These are phyloP conservation scores for Cystofilobasidium ferigula DNA, from an alignment of 768 basidiomycete genomes.

Conservation along the genomic window DNA sequence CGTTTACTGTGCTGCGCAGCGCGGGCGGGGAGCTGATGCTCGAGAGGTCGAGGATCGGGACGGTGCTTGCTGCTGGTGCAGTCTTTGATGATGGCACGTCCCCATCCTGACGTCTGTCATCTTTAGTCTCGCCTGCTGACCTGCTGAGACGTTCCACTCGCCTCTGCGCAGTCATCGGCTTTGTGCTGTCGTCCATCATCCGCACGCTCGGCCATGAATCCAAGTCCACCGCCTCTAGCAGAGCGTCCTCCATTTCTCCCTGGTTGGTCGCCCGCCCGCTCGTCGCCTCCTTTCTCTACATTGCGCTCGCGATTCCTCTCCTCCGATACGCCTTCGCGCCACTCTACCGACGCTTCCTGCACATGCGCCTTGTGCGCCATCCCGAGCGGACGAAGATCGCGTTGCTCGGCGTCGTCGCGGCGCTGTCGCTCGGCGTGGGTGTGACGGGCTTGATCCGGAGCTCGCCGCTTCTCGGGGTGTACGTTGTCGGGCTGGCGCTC, in stretches of 20 bases:
- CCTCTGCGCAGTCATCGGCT: conserved; percentile 13
- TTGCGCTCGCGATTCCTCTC: conserved; percentile 39
- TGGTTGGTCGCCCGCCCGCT: conserved; percentile 48
- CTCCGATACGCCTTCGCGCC: conserved; percentile 35
- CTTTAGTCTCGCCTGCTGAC: neutral
- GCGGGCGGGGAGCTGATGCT: conserved; percentile 37
- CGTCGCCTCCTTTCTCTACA: conserved; percentile 49
- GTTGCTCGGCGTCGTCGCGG: conserved; percentile 40
- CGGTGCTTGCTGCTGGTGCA: conserved; percentile 41
- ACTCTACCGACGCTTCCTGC: conserved; percentile 27
- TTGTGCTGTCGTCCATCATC: conserved; percentile 17
- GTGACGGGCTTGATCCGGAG: conserved; percentile 45
- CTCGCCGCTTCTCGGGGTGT: conserved; percentile 54
- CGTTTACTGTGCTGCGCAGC: conserved; percentile 47
- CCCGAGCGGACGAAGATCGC: neutral
- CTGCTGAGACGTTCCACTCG: neutral
- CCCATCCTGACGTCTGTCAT: too few relatives aligned
- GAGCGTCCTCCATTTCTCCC: neutral
- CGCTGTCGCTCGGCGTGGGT: conserved; percentile 29
- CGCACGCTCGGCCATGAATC: neutral
- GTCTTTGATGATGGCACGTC: conserved; percentile 19
- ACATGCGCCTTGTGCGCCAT: neutral
- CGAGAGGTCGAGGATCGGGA: conserved; percentile 47
- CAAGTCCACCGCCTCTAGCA: neutral
- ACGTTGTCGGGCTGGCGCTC: conserved; percentile 49